These are phyloP conservation scores for Tetrahymena elliotti DNA, from an alignment of 73 alveolate genomes.

Conservation along the genomic window DNA sequence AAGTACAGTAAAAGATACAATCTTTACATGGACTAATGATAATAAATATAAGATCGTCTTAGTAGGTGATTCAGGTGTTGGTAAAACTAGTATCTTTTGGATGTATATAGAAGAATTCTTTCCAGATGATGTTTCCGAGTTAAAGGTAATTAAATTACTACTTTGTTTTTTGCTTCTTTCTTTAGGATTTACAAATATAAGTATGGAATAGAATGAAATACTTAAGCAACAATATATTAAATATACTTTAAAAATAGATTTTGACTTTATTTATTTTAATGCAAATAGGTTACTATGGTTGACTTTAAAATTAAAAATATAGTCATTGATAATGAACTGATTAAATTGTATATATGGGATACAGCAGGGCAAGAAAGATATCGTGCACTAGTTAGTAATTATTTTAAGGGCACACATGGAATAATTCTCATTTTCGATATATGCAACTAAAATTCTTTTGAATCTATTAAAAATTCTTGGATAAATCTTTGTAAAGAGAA, in stretches of 20 bases:
- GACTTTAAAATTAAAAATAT: constrained; percentile 47
- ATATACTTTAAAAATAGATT: background rate
- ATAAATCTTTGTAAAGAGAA: constrained; percentile 41
- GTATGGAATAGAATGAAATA: background rate
- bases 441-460: constrained; percentile 5
- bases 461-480: constrained; percentile 23
- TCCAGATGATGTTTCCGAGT: background rate
- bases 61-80: constrained; percentile 31
- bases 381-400: constrained; percentile 47
- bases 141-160: constrained; percentile 6
- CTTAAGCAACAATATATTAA: background rate
- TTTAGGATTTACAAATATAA: background rate
- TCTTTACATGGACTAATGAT: background rate
- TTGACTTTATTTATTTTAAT: background rate
- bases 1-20: background rate
- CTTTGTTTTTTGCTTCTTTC: background rate
- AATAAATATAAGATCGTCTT: constrained; percentile 7
- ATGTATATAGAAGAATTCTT: background rate
- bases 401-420: constrained; percentile 67
- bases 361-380: constrained; percentile 68
- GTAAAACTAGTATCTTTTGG: constrained; percentile 19
- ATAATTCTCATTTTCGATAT: constrained; percentile 54
- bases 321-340: constrained; percentile 30
- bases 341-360: constrained; percentile 66
- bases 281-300: constrained; percentile 6